Percentiles rank a stretch among this genome's conserved stretches.
phyloP scores from a whole-genome alignment of 2,329 filamentous ascomycete species.

The Ambrosiella xylebori region DNA sequence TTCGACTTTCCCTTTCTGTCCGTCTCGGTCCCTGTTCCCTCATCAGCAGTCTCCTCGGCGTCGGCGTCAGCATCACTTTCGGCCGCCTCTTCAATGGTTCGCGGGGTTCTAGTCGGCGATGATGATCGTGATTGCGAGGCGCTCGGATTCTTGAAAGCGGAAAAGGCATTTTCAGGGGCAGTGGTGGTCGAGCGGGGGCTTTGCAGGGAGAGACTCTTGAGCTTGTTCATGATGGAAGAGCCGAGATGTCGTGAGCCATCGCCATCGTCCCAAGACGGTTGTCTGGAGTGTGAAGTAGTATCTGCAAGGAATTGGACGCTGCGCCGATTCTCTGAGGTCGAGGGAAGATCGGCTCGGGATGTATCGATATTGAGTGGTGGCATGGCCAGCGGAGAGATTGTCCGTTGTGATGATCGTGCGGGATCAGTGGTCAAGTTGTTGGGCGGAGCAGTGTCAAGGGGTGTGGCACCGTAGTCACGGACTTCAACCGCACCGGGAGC shows the following conservation, averaged over 20 bases:
- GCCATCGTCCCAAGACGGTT: constrained; percentile 50
- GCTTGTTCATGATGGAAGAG: constrained; percentile 56
- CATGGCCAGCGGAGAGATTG: constrained; percentile 7
- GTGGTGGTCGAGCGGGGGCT: constrained; percentile 19
- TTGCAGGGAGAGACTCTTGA: constrained; percentile 53
- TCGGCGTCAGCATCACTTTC: constrained; percentile 62
- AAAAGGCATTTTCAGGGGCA: not conserved
- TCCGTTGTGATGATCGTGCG: constrained; percentile 2
- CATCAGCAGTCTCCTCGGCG: constrained; percentile 73
- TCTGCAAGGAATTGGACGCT: constrained; percentile 60
- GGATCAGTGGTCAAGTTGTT: not conserved
- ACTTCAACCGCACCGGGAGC: not conserved
- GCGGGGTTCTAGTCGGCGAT: constrained; percentile 23
- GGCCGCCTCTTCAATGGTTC: constrained; percentile 27
- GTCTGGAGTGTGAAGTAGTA: constrained; percentile 39
- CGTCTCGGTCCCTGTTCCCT: constrained; percentile 28
- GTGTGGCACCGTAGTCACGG: not conserved
- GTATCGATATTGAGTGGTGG: constrained; percentile 7
- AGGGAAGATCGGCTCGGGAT: not conserved
- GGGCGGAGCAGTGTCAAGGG: not conserved
- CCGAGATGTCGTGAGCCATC: constrained; percentile 41
- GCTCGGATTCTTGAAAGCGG: constrained; percentile 16
- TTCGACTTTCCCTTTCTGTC: constrained; percentile 35
- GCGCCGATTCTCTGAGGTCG: constrained; percentile 20
- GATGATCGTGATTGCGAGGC: constrained; percentile 17